Evolutionary conservation across 495 filamentous ascomycete species (phyloP).

Genomic region (Chaetomidium leptoderma): DNA sequence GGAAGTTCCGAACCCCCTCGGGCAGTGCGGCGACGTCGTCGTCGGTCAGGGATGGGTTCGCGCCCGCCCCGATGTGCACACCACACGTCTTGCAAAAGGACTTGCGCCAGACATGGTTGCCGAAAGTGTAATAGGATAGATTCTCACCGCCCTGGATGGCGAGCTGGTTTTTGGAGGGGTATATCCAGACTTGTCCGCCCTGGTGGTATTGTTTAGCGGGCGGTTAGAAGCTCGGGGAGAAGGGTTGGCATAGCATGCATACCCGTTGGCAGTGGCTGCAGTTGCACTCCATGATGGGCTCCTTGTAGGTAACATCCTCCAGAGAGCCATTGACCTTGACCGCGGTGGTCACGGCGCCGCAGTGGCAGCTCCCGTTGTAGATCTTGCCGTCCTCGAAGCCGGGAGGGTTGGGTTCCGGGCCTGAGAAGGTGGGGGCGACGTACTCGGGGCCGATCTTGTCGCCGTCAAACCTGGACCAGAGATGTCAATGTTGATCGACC

Average conservation of each 20-base stretch:
- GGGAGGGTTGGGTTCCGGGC: slow-evolving; percentile 35
- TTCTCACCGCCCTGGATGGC: slow-evolving; percentile 34
- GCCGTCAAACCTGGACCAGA: slow-evolving; percentile 35
- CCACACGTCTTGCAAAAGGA: slow-evolving; percentile 47
- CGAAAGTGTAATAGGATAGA: slow-evolving; percentile 35
- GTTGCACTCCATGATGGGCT: slow-evolving; percentile 35
- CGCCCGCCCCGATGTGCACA: slow-evolving; percentile 28
- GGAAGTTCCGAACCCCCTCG: slow-evolving; percentile 16
- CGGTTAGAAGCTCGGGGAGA: background rate
- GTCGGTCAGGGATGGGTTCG: slow-evolving; percentile 22
- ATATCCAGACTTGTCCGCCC: slow-evolving; percentile 36
- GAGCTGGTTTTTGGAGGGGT: slow-evolving; percentile 31
- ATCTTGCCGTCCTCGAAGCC: slow-evolving; percentile 35
- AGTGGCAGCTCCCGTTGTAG: slow-evolving; percentile 52
- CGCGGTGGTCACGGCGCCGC: slow-evolving; percentile 44
- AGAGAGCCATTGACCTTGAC: slow-evolving; percentile 35
- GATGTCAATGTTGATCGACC: background rate
- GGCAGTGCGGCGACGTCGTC: slow-evolving; percentile 23
- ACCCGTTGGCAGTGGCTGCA: slow-evolving; percentile 45
- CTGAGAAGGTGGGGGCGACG: slow-evolving; percentile 33
- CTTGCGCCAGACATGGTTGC: slow-evolving; percentile 26
- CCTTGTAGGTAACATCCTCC: slow-evolving; percentile 27
- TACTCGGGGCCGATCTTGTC: slow-evolving; percentile 28
- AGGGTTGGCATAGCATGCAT: slow-evolving; percentile 16
- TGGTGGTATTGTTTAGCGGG: background rate